Percentiles rank a stretch among this genome's conserved stretches.
phyloP scores from a whole-genome alignment of 257 asterid species.

The Rhazya stricta region DNA sequence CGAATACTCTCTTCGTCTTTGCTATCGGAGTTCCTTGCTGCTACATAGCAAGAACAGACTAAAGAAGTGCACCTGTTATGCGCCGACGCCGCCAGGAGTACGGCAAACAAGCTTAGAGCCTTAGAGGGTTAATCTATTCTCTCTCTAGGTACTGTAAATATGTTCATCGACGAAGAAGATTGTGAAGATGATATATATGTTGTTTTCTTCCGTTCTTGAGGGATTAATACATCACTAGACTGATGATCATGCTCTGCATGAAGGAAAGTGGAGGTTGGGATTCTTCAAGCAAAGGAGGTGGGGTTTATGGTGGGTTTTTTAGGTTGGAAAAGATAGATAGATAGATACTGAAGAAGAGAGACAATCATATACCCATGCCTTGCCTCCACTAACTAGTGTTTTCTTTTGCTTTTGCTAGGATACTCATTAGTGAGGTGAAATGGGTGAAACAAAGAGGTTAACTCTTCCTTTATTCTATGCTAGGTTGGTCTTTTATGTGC shows the following conservation, averaged over 20 bases:
- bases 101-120: not conserved
- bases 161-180: not conserved
- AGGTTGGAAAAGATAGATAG: conserved; percentile 16
- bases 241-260: not conserved
- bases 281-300: conserved; percentile 23
- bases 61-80: conserved; percentile 46
- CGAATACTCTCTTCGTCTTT: conserved; percentile 32
- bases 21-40: conserved; percentile 48
- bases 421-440: conserved; percentile 31
- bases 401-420: conserved; percentile 26
- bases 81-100: conserved; percentile 45
- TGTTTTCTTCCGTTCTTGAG: not conserved
- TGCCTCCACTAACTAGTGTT: conserved; percentile 37
- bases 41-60: conserved; percentile 63
- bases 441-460: conserved; percentile 13
- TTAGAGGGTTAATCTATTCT: not conserved
- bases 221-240: not conserved
- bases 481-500: not conserved
- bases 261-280: not conserved
- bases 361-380: conserved; percentile 42
- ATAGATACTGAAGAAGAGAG: conserved; percentile 20
- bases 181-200: not conserved
- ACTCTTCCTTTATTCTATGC: not conserved
- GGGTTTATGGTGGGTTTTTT: conserved; percentile 11
- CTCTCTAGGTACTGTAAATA: not conserved